Evolutionary conservation across 148 eudicot genomes (phyloP), one percentile per base, ranked within the genome.

Genomic region (Nepenthes mirabilis): DNA sequence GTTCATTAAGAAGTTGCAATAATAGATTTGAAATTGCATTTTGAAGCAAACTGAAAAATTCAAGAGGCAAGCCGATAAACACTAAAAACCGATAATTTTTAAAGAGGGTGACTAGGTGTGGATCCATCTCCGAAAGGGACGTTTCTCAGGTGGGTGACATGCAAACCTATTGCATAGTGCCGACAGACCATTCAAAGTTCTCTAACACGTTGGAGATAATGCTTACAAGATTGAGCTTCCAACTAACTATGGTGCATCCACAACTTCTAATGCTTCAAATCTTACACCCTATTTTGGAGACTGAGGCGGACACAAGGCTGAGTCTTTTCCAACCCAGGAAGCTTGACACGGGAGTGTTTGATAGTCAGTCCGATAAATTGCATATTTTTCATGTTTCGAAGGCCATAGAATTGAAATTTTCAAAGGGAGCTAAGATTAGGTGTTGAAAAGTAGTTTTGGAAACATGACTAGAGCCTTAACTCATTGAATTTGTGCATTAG

Each of bases 151-250:
- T 14, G 33, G 13, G 9, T 9, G 58, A 3, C 14, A 45, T 36
- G 55, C 14, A 0, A 59, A 48, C 33, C 49, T 52, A 36, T 12
- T 33, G 8, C 64, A 36, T 1, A 34, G 51, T 6, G 62, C 34
- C 4, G 58, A 67, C 52, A 64, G 58, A 13, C 63, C 58, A 1
- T 67, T 59, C 37, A 1, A 6, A 9, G 56, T 66, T 7, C 34
- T 66, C 2, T 13, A 57, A n/a, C 6, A 32, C 14, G 45, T 59
- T 32, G 59, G 51, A 7, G 58, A 67, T 12, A 67, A 59, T 59
- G 64, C 70, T 9, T 58, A 59, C 52, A 59, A 59, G 37, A 40
- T 67, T 1, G 64, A 67, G 3, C 14, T 49, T 0, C 64, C 63
- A 3, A 1, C 43, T 2, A 13, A 13, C 14, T 35, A 2, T 37